Base-by-base conservation (phyloP, 2,329 filamentous ascomycete species). In the Fusarium agapanthi region DNA sequence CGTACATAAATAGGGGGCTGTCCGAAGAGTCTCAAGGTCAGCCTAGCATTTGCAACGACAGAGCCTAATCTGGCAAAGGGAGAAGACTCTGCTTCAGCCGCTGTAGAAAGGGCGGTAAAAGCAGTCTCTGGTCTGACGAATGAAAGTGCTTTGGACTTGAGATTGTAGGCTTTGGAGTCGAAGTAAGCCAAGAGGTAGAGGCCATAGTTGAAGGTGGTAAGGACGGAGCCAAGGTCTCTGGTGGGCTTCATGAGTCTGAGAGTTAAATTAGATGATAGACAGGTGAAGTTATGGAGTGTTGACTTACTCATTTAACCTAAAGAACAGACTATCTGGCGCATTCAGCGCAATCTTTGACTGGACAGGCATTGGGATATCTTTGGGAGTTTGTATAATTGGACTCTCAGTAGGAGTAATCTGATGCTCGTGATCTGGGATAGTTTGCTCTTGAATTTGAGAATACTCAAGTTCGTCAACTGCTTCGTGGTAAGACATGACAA, bases 81-180 rank as follows among this genome's bases (percentile, higher is more conserved):
- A 12, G 26, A 47, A 0, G 20, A 30, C 0, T 47, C 44, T 30
- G 44, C 13, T 11, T 30, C 44, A 8, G 44, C 44, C 0, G 26
- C 44, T 30, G 9, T 20, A 22, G 20, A 20, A 0, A 28, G 26
- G 3, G 26, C 13, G 4, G 26, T 30, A 0, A 30, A 30, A 0
- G 26, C 26, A 30, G 44, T 47, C 8, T 47, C 44, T 15, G 44
- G 26, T 22, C 44, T 47, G 26, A 30, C 26, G 13, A 47, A 30
- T 6, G 20, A 30, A 16, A 11, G 20, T 3, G 26, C 26, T 22
- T 47, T 47, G 18, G 26, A 28, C 26, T 28, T 47, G 6, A 28
- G 44, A 28, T 28, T 47, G 26, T 28, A 47, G 13, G 26, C 26
- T 47, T 47, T 47, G 9, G 26, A 22, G 6, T 16, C 44, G 6